These are phyloP conservation scores for Datura wrightii DNA, from an alignment of 257 asterid species.

Conservation along the genomic window DNA sequence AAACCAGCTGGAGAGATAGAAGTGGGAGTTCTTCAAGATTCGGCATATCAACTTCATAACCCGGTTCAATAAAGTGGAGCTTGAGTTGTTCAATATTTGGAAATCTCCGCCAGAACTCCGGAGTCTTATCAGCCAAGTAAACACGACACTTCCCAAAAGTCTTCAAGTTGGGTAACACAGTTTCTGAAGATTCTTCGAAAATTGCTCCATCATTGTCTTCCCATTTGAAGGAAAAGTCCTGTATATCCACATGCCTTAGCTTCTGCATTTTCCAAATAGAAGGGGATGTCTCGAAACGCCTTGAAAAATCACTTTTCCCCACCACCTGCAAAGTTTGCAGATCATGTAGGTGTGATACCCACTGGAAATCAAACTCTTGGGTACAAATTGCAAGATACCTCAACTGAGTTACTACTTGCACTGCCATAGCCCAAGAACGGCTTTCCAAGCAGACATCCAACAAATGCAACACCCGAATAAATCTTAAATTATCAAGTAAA, in stretches of 20 bases:
- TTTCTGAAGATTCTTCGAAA: neutral
- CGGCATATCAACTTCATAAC: neutral
- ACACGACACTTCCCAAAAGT: neutral
- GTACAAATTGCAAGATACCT: slow-evolving; percentile 3
- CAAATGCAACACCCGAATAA: slow-evolving; percentile 1
- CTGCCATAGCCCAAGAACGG: neutral
- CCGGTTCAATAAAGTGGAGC: neutral
- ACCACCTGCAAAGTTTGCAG: slow-evolving; percentile 17
- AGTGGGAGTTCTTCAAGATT: slow-evolving; percentile 17
- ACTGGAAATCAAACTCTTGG: neutral
- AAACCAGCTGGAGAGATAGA: neutral
- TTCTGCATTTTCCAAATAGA: slow-evolving; percentile 18
- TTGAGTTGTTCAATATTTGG: slow-evolving; percentile 17
- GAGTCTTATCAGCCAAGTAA: neutral
- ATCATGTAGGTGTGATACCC: slow-evolving; percentile 3
- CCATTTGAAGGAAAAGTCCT: neutral
- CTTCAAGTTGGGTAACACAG: neutral
- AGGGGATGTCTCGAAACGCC: neutral
- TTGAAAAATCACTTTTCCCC: no score
- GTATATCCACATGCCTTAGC: neutral
- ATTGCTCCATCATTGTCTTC: neutral
- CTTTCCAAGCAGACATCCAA: neutral
- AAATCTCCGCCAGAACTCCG: slow-evolving; percentile 4
- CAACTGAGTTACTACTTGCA: neutral
- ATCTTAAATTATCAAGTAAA: neutral